These are phyloP conservation scores for Apiotrichum siamense DNA, from an alignment of 1,284 basidiomycete species.

Conservation along the genomic window DNA sequence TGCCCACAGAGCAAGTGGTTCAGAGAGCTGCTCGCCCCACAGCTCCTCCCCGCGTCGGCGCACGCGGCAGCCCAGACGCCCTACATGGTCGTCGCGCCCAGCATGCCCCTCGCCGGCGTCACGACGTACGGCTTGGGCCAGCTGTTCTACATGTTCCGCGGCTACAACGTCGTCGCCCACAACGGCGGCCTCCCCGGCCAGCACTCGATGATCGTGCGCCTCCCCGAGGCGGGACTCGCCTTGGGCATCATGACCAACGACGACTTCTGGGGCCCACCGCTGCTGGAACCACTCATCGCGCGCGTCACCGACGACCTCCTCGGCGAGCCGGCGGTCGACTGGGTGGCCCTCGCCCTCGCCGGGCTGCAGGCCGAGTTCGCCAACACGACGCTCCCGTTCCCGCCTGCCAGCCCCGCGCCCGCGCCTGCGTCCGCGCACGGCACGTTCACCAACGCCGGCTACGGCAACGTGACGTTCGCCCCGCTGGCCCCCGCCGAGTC, in stretches of 20 bases:
- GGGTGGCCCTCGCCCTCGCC: slow-evolving; percentile 1
- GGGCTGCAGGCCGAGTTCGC: neutral
- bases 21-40: slow-evolving; percentile 25
- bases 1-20: slow-evolving; percentile 29
- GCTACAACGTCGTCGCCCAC: slow-evolving; percentile 14
- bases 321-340: slow-evolving; percentile 10
- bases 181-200: slow-evolving; percentile 17
- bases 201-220: slow-evolving; percentile 6
- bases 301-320: slow-evolving; percentile 21
- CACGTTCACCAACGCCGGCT: slow-evolving; percentile 9
- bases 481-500: neutral
- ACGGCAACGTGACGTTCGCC: slow-evolving; percentile 4
- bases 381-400: neutral
- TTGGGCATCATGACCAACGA: slow-evolving; percentile 22
- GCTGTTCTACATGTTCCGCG: slow-evolving; percentile 8
- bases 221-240: slow-evolving; percentile 12
- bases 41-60: slow-evolving; percentile 22
- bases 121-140: slow-evolving; percentile 18
- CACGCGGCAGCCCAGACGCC: no score
- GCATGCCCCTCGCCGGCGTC: neutral
- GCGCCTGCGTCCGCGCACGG: neutral
- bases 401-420: no score
- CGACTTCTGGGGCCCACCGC: neutral
- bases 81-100: neutral
- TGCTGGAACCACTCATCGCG: slow-evolving; percentile 1